phyloP scores from a whole-genome alignment of 1,284 basidiomycete genomes.

The Cutaneotrichosporon cutaneum region DNA sequence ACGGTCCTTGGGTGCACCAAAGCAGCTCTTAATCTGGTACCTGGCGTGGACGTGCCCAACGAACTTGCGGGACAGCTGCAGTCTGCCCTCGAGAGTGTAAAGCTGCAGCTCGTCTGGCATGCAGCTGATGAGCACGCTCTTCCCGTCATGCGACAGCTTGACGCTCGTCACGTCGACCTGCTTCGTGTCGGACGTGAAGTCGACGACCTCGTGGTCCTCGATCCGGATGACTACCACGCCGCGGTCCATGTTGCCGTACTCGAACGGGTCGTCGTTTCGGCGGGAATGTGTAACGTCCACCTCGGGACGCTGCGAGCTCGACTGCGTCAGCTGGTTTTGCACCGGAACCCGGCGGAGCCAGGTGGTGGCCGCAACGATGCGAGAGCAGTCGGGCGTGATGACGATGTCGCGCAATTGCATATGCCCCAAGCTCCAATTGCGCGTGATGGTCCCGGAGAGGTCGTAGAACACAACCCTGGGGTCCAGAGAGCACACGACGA shows the following conservation, averaged over 20 bases:
- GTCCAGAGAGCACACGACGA: slow-evolving; percentile 88
- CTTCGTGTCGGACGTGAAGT: slow-evolving; percentile 31
- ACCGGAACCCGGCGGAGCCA: slow-evolving; percentile 52
- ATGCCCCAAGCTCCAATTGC: slow-evolving; percentile 70
- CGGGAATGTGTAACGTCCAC: background rate
- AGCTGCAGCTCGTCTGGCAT: slow-evolving; percentile 83
- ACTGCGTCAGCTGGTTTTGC: slow-evolving; percentile 40
- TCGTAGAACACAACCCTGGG: slow-evolving; percentile 79
- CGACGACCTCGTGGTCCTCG: slow-evolving; percentile 40
- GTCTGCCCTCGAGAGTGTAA: slow-evolving; percentile 68
- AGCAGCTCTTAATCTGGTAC: slow-evolving; percentile 87
- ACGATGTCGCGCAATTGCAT: slow-evolving; percentile 85
- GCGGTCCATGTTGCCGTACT: slow-evolving; percentile 46
- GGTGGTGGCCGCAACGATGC: slow-evolving; percentile 78
- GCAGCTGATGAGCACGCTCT: slow-evolving; percentile 81
- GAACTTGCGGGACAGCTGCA: slow-evolving; percentile 71
- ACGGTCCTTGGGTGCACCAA: slow-evolving; percentile 85
- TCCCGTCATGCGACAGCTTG: slow-evolving; percentile 81
- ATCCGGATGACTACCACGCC: slow-evolving; percentile 39
- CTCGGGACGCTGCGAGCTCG: slow-evolving; percentile 36
- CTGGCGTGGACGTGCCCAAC: slow-evolving; percentile 75
- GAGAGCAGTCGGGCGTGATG: slow-evolving; percentile 78
- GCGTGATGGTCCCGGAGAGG: slow-evolving; percentile 61
- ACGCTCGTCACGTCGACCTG: slow-evolving; percentile 71
- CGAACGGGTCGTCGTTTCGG: slow-evolving; percentile 17